Base-by-base conservation (phyloP, 2,329 filamentous ascomycete genomes). In the Fusarium dimerum region DNA sequence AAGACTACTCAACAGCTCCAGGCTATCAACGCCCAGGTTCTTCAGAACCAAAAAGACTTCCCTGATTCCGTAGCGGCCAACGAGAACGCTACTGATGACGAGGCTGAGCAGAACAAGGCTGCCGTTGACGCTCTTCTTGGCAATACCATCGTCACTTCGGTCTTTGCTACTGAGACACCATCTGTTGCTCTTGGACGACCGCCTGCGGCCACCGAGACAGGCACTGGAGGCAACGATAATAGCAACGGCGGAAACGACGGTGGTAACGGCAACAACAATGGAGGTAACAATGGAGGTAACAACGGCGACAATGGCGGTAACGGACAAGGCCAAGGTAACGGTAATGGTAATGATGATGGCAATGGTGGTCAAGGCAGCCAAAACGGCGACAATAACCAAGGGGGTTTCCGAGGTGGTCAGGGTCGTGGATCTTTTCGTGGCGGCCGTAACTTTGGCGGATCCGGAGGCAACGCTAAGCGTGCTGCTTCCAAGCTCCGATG, bases 11-110 rank as follows among this genome's bases (percentile, higher is more conserved):
- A 79, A 55, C 74, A 69, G 2, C 67, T 81, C 6, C 67, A 77
- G 2, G 73, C 65, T 15, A 72, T 84, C 40, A 57, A 72, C 2
- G 70, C 66, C 2, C 80, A 86, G 68, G 73, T 84, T 17, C 65
- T 72, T 40, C 64, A 76, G 58, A 80, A 85, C 68, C 66, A 79
- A 50, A 66, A 72, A 32, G 80, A 85, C 57, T 73, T 86, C 6
- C 66, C 70, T 0, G 62, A 57, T 6, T 60, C 71, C 2, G 60
- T 79, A 9, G 56, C 67, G 2, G 78, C 76, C 4, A 79, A 79
- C 59, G 63, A 76, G 52, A 69, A 73, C 29, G 73, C 75, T 38
- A 75, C 72, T 16, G 50, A 62, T 1, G 55, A 63, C 0, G 53
- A 60, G 41, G 66, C 62, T 3, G 48, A 49, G 16, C 65, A 66